Base-by-base conservation (phyloP, 140 eudicot species). In the Cichorium intybus region DNA sequence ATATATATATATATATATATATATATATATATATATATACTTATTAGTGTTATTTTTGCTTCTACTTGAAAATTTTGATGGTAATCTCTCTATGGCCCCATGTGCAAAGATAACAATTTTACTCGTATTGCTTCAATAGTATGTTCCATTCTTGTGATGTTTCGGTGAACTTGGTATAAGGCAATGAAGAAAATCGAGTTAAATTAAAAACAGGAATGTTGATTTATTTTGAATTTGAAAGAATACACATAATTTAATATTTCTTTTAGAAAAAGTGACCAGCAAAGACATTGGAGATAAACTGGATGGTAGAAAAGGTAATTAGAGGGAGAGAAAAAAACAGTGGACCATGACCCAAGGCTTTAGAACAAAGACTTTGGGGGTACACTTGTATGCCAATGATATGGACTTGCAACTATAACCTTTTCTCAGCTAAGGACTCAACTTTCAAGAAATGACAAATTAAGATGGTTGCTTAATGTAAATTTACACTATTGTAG, bases 261-360 rank as follows among this genome's bases (percentile, higher is more conserved):
- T 53, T 43, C 2, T 20, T 41, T 39, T 14, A 12, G 14, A 62
- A 71, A 59, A 62, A 6, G 69, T 57, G 8, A 76, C 72, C 20
- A 69, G 48, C 70, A 72, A 66, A 61, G 66, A 60, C 16, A 70
- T 76, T 76, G 75, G 72, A 73, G 83, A 78, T 78, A 59, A 78
- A 72, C 60, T 39, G 41, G 64, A 56, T 17, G 63, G 49, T 37
- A 35, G 47, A 53, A 34, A 75, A 61, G 60, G 57, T 70, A 29
- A 52, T 57, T 65, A 69, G 56, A 62, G 68, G 41, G 50, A 7
- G 6, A 23, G n/a, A 60, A 24, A 56, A 41, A 17, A 57, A 71
- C 54, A 56, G 29, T 26, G 34, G 28, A 71, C 68, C 79, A 60
- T 68, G 26, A 64, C 39, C 62, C 7, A 69, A 15, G 71, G 80